Conservation (phyloP, 371 early-diverging fungal genomes). For the Blastocladiella emersonii region DNA sequence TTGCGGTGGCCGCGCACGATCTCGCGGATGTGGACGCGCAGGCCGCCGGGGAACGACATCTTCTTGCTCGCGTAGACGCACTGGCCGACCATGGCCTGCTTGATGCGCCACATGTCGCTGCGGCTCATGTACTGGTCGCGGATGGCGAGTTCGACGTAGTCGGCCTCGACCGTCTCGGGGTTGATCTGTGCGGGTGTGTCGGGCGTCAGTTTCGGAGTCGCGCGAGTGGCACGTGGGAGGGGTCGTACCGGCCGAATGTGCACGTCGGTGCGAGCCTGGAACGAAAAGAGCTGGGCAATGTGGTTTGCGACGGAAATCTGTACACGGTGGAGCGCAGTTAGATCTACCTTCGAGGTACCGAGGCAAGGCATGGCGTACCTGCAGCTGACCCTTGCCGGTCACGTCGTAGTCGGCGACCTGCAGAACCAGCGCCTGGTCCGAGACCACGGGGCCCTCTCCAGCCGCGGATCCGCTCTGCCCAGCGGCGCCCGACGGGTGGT, state of each 20-base stretch:
- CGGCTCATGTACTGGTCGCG: slow-evolving; percentile 85
- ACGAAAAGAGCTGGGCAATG: slow-evolving; percentile 36
- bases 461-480: neutral
- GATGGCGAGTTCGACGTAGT: slow-evolving; percentile 73
- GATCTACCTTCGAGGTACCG: slow-evolving; percentile 20
- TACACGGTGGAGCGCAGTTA: slow-evolving; percentile 21
- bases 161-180: slow-evolving; percentile 41
- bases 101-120: slow-evolving; percentile 87
- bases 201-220: slow-evolving; percentile 1
- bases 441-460: neutral
- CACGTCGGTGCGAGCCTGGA: slow-evolving; percentile 20
- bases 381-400: slow-evolving; percentile 4
- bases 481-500: slow-evolving; percentile 14
- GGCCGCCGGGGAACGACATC: slow-evolving; percentile 48
- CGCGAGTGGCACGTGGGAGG: neutral
- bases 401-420: slow-evolving; percentile 8
- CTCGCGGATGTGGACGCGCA: slow-evolving; percentile 75
- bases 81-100: slow-evolving; percentile 49
- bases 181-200: no score
- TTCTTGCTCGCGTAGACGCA: slow-evolving; percentile 69
- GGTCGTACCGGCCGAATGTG: slow-evolving; percentile 19
- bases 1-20: slow-evolving; percentile 46
- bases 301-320: slow-evolving; percentile 43
- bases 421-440: slow-evolving; percentile 1
- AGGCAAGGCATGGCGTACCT: slow-evolving; percentile 5